These are phyloP conservation scores for Amoeboaphelidium protococcarum DNA, from an alignment of 371 early-diverging fungal genomes.

Conservation along the genomic window DNA sequence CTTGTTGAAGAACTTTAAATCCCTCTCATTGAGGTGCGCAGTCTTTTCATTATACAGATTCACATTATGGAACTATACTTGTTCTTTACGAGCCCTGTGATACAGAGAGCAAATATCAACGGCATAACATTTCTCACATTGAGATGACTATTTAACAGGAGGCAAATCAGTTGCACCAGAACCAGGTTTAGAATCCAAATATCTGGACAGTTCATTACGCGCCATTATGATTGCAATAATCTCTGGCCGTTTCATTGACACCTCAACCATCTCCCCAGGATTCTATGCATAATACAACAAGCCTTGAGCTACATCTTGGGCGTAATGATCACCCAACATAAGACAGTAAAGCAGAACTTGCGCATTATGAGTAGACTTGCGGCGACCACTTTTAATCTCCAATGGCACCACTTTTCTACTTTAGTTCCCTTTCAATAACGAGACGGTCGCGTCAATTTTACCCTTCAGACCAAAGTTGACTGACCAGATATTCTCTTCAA, in stretches of 20 bases:
- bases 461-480: conserved; percentile 77
- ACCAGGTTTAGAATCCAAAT: neutral
- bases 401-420: conserved; percentile 28
- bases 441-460: conserved; percentile 51
- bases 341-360: conserved; percentile 65
- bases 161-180: too few species aligned
- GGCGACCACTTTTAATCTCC: conserved; percentile 68
- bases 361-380: conserved; percentile 37
- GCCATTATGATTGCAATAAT: conserved; percentile 33
- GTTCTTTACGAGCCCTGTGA: conserved; percentile 33
- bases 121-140: conserved; percentile 37
- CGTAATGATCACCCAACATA: conserved; percentile 57
- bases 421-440: neutral
- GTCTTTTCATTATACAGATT: conserved; percentile 30
- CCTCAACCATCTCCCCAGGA: conserved; percentile 24
- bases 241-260: conserved; percentile 32
- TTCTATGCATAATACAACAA: conserved; percentile 50
- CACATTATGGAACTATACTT: conserved; percentile 19
- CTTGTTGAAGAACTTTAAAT: conserved; percentile 33
- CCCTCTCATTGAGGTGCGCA: conserved; percentile 23
- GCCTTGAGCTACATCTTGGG: conserved; percentile 32
- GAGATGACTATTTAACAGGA: too few species aligned
- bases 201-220: conserved; percentile 42
- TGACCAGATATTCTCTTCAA: conserved; percentile 80
- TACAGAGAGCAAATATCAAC: conserved; percentile 33